phyloP scores from a whole-genome alignment of 495 filamentous ascomycete species.

The Neurospora sp. region DNA sequence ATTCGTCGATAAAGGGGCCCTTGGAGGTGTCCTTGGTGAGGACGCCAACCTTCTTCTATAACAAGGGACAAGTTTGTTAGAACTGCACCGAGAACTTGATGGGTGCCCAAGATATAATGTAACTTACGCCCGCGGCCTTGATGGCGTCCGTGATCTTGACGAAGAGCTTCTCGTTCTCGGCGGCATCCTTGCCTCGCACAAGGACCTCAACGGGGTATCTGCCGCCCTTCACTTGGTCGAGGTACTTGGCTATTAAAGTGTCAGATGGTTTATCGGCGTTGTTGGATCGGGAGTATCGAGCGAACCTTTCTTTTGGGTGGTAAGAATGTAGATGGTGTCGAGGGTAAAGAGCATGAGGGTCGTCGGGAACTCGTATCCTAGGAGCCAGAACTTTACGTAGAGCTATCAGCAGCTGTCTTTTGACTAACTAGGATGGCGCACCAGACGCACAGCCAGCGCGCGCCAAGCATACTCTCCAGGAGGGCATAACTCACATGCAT shows the following conservation, averaged over 20 bases:
- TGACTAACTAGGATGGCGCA: not conserved
- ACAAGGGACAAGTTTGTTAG: slow-evolving; percentile 6
- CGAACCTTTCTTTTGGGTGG: slow-evolving; percentile 92
- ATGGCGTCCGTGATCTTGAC: slow-evolving; percentile 72
- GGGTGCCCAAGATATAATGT: slow-evolving; percentile 4
- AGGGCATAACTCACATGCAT: slow-evolving; percentile 62
- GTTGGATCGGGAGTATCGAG: not conserved
- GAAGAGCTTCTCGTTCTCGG: slow-evolving; percentile 80
- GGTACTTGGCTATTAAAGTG: slow-evolving; percentile 62
- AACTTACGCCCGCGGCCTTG: slow-evolving; percentile 73
- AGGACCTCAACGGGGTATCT: slow-evolving; percentile 85
- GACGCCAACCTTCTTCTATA: slow-evolving; percentile 78
- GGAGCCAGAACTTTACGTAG: slow-evolving; percentile 75
- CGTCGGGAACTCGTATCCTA: slow-evolving; percentile 97
- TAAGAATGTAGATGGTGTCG: slow-evolving; percentile 81
- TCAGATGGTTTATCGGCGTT: slow-evolving; percentile 9
- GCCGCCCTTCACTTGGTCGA: slow-evolving; percentile 85
- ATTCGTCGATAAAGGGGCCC: slow-evolving; percentile 91
- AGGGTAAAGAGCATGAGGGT: slow-evolving; percentile 86
- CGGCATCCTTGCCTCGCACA: slow-evolving; percentile 79
- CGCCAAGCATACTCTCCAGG: not conserved
- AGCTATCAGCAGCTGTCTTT: slow-evolving; percentile 13
- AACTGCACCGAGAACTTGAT: not conserved
- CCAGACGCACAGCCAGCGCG: not conserved
- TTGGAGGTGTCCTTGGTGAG: slow-evolving; percentile 71